These are phyloP conservation scores for Ogataea ganodermae DNA, from an alignment of 805 yeast species.

Conservation along the genomic window DNA sequence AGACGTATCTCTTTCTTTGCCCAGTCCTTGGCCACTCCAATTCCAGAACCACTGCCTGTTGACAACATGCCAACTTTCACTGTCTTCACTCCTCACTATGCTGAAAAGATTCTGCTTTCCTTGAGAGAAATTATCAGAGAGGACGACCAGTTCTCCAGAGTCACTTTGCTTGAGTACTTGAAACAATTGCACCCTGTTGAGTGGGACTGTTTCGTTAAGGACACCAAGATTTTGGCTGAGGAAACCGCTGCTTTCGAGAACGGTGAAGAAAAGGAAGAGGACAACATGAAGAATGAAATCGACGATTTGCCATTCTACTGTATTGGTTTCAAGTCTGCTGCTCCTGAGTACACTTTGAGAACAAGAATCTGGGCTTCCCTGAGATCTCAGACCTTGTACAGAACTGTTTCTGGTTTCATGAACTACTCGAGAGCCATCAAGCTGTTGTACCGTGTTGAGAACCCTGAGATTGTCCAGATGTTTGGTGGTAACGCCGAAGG, in stretches of 20 bases:
- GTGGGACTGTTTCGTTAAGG: conserved; percentile 97
- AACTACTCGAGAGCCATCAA: conserved; percentile 96
- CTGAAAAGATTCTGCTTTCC: conserved; percentile 92
- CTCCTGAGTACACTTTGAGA: conserved; percentile 93
- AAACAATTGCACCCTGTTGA: conserved; percentile 95
- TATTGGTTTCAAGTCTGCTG: conserved; percentile 96
- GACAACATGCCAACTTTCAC: conserved; percentile 99
- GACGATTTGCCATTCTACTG: conserved; percentile 94
- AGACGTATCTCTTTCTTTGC: conserved; percentile 99
- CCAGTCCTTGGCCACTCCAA: conserved; percentile 97
- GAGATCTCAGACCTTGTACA: conserved; percentile 93
- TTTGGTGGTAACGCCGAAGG: conserved; percentile 99
- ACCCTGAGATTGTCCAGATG: conserved; percentile 94
- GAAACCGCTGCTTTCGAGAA: conserved; percentile 83
- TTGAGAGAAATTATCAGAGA: conserved; percentile 94
- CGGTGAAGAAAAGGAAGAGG: conserved; percentile 62
- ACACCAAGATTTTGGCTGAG: conserved; percentile 92
- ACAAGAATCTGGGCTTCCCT: conserved; percentile 98
- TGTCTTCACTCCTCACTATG: conserved; percentile 92
- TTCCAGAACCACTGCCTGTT: conserved; percentile 98
- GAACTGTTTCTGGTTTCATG: conserved; percentile 98
- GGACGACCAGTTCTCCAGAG: conserved; percentile 95
- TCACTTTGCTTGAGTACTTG: conserved; percentile 88
- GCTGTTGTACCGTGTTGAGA: conserved; percentile 89
- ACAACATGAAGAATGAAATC: conserved; percentile 73